Evolutionary conservation across 2,329 filamentous ascomycete genomes (phyloP), one percentile per base, ranked within the genome.

Genomic region (Ambrosiella xylebori): DNA sequence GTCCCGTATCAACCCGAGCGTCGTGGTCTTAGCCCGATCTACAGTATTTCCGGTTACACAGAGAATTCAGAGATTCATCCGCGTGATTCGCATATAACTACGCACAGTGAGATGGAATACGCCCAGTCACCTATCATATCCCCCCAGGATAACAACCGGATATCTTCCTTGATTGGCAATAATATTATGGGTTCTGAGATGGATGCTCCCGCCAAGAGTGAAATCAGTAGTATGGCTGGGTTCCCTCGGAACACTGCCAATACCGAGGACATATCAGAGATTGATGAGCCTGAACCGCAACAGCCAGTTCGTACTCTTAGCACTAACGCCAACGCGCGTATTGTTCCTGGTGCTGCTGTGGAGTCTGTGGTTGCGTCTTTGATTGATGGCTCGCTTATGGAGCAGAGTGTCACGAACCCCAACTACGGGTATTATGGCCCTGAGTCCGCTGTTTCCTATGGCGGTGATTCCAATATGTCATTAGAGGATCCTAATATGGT

Each of bases 321-420:
- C 47, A 82, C 82, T 9, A 95, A 86, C 64, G 84, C 88, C 1
- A 95, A 87, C 64, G 84, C 88, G 1, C 77, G 87, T 63, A 84
- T 88, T 65, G 77, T 94, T 2, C 82, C 89, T 64, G 82, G 80
- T 1, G 66, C 82, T 39, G 88, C 79, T 1, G 82, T 95, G 0
- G 90, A 96, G 69, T 96, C 90, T 12, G 86, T 86, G 8, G 90
- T 97, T 9, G 91, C 91, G 7, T 96, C 90, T 13, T 74, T 97
- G 6, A 73, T 84, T 1, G 85, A 93, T 64, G 88, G 89, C 15
- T 91, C 88, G 0, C 73, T 77, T 68, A 67, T 80, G 13, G 77
- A 80, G 3, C 77, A 78, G 56, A 94, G 88, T 1, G 79, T 84
- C 11, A 90, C 81, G 2, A 73, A 66, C 40, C 44, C 54, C 44